Percentiles rank a stretch among this genome's conserved stretches.
Conservation (phyloP, 169 alveolate genomes). For the Plasmodium vivax region DNA sequence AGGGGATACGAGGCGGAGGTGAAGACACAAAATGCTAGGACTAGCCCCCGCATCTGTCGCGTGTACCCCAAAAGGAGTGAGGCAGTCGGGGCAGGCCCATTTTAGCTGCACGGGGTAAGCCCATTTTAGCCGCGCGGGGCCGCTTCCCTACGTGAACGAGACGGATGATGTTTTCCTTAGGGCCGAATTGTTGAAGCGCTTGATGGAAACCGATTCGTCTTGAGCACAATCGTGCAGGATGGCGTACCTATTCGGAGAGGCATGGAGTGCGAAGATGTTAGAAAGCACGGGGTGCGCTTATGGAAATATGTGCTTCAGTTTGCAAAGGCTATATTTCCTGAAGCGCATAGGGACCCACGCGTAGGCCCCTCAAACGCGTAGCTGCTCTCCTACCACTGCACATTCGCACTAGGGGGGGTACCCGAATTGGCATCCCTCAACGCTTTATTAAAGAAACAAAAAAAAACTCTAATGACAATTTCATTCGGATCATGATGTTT, state of each 20-base stretch:
- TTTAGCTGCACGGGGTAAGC: too few species aligned
- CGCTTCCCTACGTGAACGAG: conserved; percentile 38
- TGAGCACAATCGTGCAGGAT: conserved; percentile 39
- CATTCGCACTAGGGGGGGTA: not conserved
- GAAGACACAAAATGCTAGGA: not conserved
- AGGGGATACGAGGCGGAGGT: not conserved
- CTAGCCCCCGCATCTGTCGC: not conserved
- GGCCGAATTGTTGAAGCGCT: conserved; percentile 16
- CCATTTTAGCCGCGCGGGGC: not conserved
- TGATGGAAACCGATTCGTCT: conserved; percentile 55
- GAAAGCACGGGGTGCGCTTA: not conserved
- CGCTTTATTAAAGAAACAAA: not conserved
- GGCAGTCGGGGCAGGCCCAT: not conserved
- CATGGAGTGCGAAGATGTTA: not conserved
- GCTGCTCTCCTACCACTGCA: conserved; percentile 23
- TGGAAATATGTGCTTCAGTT: not conserved
- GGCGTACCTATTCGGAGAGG: conserved; percentile 17
- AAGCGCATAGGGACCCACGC: not conserved
- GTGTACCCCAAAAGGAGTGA: not conserved
- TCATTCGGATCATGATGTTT: conserved; percentile 27
- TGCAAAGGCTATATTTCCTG: not conserved
- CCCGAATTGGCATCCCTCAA: not conserved
- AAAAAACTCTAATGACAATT: conserved; percentile 38
- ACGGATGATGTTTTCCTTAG: conserved; percentile 27
- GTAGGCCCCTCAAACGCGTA: not conserved